phyloP scores from a whole-genome alignment of 2,329 filamentous ascomycete genomes.

The Sphaerostilbella broomeana region DNA sequence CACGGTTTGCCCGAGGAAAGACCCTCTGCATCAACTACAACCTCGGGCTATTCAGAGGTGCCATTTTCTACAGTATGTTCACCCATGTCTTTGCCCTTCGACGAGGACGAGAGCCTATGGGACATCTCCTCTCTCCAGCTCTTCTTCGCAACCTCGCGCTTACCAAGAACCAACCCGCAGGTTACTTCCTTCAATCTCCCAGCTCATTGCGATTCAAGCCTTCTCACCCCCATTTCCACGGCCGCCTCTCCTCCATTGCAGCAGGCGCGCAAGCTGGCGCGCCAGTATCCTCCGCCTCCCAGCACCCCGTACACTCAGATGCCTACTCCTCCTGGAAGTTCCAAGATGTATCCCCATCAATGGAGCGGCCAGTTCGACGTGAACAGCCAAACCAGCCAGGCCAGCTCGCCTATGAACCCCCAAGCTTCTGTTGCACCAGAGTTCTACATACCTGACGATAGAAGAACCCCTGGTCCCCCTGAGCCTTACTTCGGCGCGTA shows the following conservation, averaged over 20 bases:
- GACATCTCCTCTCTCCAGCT: not conserved
- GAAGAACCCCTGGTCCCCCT: slow-evolving; percentile 31
- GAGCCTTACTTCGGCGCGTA: slow-evolving; percentile 32
- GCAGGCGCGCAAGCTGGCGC: slow-evolving; percentile 36
- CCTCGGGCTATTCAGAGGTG: slow-evolving; percentile 25
- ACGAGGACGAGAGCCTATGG: not conserved
- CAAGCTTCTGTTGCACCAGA: slow-evolving; percentile 30
- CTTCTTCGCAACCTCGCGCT: not conserved
- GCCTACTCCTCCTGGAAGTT: slow-evolving; percentile 41
- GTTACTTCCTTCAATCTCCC: slow-evolving; percentile 28
- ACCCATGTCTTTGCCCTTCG: not conserved
- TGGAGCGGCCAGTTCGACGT: slow-evolving; percentile 38
- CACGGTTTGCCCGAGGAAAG: slow-evolving; percentile 22
- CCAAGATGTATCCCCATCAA: slow-evolving; percentile 36
- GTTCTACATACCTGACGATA: slow-evolving; percentile 34
- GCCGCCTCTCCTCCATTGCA: slow-evolving; percentile 42
- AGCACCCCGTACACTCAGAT: slow-evolving; percentile 34
- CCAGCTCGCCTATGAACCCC: slow-evolving; percentile 40
- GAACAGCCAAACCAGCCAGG: slow-evolving; percentile 34
- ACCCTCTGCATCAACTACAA: slow-evolving; percentile 16
- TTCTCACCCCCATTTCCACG: slow-evolving; percentile 47
- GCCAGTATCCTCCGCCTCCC: slow-evolving; percentile 34
- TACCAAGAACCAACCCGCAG: slow-evolving; percentile 13
- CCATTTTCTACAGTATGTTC: slow-evolving; percentile 29
- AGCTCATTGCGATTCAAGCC: slow-evolving; percentile 35